phyloP scores from a whole-genome alignment of 2,329 filamentous ascomycete genomes.

The Helotiales sp. region DNA sequence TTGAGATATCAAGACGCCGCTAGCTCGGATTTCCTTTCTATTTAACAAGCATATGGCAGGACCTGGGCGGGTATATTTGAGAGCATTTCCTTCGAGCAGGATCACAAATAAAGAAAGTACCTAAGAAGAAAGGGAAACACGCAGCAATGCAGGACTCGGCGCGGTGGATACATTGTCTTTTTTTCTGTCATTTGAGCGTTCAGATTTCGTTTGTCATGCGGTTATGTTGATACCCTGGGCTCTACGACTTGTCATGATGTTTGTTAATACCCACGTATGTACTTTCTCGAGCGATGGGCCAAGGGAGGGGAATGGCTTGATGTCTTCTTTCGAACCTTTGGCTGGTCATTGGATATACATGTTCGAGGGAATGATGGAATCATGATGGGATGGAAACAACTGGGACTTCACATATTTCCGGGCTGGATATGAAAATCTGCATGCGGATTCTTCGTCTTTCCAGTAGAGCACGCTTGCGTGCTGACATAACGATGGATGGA shows the following conservation, averaged over 20 bases:
- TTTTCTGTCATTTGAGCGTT: conserved; percentile 32
- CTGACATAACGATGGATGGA: conserved; percentile 24
- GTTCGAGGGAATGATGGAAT: conserved; percentile 11
- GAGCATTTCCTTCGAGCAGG: conserved; percentile 38
- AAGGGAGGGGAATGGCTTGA: conserved; percentile 30
- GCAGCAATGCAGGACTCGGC: conserved; percentile 63
- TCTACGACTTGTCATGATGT: conserved; percentile 29
- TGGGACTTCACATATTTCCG: conserved; percentile 19
- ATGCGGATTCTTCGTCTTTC: conserved; percentile 17
- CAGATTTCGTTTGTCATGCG: conserved; percentile 31
- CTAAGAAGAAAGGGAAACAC: conserved; percentile 54
- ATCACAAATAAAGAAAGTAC: conserved; percentile 39
- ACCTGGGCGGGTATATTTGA: conserved; percentile 31
- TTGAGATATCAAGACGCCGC: conserved; percentile 45
- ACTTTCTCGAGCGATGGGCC: conserved; percentile 17
- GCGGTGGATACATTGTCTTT: conserved; percentile 36
- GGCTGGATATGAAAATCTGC: conserved; percentile 20
- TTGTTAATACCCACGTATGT: conserved; percentile 11
- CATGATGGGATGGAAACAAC: conserved; percentile 21
- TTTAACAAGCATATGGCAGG: conserved; percentile 35
- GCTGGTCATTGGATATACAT: conserved; percentile 1
- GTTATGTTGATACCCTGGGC: conserved; percentile 29
- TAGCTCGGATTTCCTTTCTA: conserved; percentile 36
- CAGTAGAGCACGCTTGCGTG: conserved; percentile 31
- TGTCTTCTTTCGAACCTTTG: conserved; percentile 25